Conservation (phyloP, 2,329 filamentous ascomycete genomes). For the Alternaria panax region DNA sequence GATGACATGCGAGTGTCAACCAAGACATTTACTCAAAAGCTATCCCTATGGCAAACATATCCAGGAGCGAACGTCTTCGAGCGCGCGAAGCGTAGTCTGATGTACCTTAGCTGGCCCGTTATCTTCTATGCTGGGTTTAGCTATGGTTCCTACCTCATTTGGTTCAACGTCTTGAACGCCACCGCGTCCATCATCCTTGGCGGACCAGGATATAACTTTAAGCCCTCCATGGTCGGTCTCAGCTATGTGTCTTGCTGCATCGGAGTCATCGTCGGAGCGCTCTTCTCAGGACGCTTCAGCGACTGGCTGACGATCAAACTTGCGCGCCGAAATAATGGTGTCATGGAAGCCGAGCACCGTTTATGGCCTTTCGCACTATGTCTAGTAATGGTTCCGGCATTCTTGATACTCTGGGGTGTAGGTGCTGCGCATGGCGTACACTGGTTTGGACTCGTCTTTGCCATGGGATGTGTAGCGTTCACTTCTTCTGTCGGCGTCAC, state of each 20-base stretch:
- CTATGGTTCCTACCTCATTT: conserved; percentile 37
- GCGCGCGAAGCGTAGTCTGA: conserved; percentile 29
- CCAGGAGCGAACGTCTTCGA: conserved; percentile 28
- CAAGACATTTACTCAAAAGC: conserved; percentile 29
- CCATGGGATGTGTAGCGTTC: conserved; percentile 50
- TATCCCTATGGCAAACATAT: conserved; percentile 32
- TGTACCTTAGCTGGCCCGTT: conserved; percentile 49
- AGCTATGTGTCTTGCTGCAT: conserved; percentile 33
- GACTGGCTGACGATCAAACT: conserved; percentile 37
- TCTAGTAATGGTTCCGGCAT: conserved; percentile 54
- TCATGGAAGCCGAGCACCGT: conserved; percentile 52
- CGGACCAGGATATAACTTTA: conserved; percentile 32
- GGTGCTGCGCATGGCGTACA: conserved; percentile 59
- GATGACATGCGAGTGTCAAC: conserved; percentile 12
- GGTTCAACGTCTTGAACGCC: conserved; percentile 42
- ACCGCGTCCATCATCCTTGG: conserved; percentile 37
- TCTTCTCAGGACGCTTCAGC: conserved; percentile 30
- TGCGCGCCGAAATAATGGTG: conserved; percentile 50
- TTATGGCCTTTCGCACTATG: conserved; percentile 52
- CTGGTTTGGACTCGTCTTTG: conserved; percentile 59
- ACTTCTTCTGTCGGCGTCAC: conserved; percentile 50
- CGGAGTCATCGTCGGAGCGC: conserved; percentile 27
- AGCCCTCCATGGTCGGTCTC: conserved; percentile 32
- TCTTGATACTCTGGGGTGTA: conserved; percentile 60
- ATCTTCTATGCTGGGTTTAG: conserved; percentile 36